Percentiles rank a stretch among this genome's conserved stretches.
Evolutionary conservation across 345 rosid species (phyloP).

Genomic region (Eutrema yunnanense): DNA sequence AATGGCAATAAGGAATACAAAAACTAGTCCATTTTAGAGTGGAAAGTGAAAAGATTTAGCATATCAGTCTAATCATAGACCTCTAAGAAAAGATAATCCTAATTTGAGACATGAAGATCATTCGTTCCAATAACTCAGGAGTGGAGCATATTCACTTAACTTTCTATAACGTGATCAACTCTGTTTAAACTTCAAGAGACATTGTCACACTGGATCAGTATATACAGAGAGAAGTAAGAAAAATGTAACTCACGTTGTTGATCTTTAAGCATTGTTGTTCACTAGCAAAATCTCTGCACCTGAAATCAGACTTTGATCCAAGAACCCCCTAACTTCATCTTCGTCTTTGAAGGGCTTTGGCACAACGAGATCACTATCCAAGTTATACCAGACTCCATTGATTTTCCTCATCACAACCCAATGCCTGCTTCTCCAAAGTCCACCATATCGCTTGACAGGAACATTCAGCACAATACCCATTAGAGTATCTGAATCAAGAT

Average conservation of each 20-base stretch:
- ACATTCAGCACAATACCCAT: slow-evolving; percentile 79
- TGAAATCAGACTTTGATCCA: slow-evolving; percentile 46
- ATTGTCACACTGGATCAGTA: neutral
- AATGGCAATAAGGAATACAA: neutral
- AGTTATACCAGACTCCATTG: slow-evolving; percentile 76
- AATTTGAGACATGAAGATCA: neutral
- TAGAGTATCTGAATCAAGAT: slow-evolving; percentile 42
- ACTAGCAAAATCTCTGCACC: slow-evolving; percentile 77
- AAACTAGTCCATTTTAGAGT: neutral
- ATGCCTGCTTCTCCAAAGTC: slow-evolving; percentile 85
- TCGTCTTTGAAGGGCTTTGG: slow-evolving; percentile 40
- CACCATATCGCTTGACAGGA: slow-evolving; percentile 59
- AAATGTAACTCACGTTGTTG: slow-evolving; percentile 26
- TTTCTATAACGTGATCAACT: neutral
- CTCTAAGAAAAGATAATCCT: neutral
- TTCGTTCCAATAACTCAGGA: neutral
- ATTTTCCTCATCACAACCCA: slow-evolving; percentile 77
- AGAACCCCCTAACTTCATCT: slow-evolving; percentile 45
- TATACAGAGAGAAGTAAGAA: neutral
- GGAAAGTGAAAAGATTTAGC: neutral
- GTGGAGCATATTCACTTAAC: neutral
- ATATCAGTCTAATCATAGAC: neutral
- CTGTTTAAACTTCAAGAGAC: neutral
- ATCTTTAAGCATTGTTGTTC: slow-evolving; percentile 35
- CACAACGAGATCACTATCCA: slow-evolving; percentile 70